Evolutionary conservation across 163 green algal genomes (phyloP).

Genomic region (Chlamydomonas reinhardtii): DNA sequence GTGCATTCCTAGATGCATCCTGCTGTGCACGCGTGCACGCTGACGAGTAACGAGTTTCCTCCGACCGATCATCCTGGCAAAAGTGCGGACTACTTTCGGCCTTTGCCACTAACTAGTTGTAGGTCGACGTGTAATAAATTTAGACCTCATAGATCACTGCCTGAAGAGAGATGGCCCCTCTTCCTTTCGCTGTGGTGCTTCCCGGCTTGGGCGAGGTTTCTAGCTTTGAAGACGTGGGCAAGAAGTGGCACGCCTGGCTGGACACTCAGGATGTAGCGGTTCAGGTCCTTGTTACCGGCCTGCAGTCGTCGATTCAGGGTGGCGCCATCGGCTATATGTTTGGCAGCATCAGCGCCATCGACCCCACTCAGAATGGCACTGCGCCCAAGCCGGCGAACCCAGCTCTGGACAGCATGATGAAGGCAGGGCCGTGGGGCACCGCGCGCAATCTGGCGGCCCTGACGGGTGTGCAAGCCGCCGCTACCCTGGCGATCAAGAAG

Average conservation of each 20-base stretch:
- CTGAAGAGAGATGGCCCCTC: neutral
- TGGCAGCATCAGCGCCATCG: conserved; percentile 59
- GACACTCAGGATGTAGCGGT: conserved; percentile 9
- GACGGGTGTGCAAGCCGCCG: conserved; percentile 90
- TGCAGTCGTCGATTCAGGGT: conserved; percentile 60
- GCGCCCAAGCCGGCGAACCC: conserved; percentile 58
- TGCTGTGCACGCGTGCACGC: too few species aligned
- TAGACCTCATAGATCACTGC: too few species aligned
- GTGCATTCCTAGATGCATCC: too few species aligned
- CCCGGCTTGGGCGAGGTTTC: conserved; percentile 25
- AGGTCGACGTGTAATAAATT: too few species aligned
- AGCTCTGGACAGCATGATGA: conserved; percentile 67
- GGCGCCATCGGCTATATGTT: conserved; percentile 73
- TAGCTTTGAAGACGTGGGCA: conserved; percentile 22
- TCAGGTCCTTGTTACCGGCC: conserved; percentile 18
- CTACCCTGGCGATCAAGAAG: conserved; percentile 87
- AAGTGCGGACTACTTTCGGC: too few species aligned
- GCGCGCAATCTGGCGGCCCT: conserved; percentile 97
- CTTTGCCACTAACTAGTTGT: too few species aligned
- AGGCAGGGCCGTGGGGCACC: conserved; percentile 76
- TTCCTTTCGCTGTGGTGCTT: conserved; percentile 34
- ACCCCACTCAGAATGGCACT: conserved; percentile 55
- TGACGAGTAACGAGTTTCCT: too few species aligned
- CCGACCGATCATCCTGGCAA: too few species aligned
- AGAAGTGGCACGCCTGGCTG: conserved; percentile 25